Evolutionary conservation across 345 rosid species (phyloP).

Genomic region (Bruguiera gymnorhiza): DNA sequence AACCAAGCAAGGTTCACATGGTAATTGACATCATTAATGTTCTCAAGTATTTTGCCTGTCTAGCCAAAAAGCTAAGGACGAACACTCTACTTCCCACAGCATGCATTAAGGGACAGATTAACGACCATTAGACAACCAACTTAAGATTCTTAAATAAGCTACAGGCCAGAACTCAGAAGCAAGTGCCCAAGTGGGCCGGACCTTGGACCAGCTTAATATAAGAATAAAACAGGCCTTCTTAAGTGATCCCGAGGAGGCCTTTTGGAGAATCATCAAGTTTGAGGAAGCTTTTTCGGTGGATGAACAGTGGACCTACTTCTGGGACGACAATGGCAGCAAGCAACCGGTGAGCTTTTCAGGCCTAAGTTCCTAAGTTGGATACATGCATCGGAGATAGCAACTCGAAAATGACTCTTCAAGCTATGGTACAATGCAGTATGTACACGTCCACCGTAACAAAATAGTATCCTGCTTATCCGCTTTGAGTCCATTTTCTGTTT

Average conservation of each 20-base stretch:
- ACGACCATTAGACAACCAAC: background rate
- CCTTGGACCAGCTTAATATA: constrained; percentile 6
- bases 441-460: background rate
- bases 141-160: no score
- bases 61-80: no score
- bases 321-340: constrained; percentile 15
- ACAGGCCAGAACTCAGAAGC: background rate
- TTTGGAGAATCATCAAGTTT: background rate
- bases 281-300: background rate
- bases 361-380: background rate
- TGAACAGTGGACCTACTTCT: constrained; percentile 19
- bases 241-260: background rate
- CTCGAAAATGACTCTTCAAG: constrained; percentile 18
- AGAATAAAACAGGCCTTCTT: constrained; percentile 4
- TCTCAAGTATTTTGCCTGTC: no score
- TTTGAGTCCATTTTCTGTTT: constrained; percentile 10
- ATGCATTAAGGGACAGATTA: no score
- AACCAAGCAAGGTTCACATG: background rate
- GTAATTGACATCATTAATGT: no score
- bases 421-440: background rate
- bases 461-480: constrained; percentile 8
- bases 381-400: constrained; percentile 12
- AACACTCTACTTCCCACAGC: no score
- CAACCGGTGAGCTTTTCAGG: constrained; percentile 7
- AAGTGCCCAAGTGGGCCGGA: constrained; percentile 22